Evolutionary conservation across 1,139 yeast species (phyloP).

Genomic region (Arxiozyma slooffiae): DNA sequence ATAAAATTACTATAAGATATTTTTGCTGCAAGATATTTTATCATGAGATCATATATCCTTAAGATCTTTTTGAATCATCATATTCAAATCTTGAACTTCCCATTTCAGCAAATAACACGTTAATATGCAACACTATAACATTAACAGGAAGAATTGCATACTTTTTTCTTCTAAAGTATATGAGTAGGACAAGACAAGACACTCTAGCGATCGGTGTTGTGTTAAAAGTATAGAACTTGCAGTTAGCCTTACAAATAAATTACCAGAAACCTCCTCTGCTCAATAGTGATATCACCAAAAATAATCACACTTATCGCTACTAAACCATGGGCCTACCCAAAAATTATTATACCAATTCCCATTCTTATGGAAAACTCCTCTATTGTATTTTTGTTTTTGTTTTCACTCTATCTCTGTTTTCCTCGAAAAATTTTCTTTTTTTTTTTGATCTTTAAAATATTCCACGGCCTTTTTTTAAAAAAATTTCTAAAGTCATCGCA

Average conservation of each 20-base stretch:
- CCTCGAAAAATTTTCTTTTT: not conserved
- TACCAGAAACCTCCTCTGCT: not conserved
- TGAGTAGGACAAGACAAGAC: not conserved
- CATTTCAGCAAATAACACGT: too few species aligned
- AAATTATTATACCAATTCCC: not conserved
- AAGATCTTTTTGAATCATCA: too few species aligned
- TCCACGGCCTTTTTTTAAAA: not conserved
- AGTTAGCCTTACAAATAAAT: too few species aligned
- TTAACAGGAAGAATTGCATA: not conserved
- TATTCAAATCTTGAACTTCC: too few species aligned
- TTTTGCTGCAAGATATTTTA: too few species aligned
- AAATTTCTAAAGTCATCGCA: constrained; percentile 9
- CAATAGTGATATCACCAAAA: too few species aligned
- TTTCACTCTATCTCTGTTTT: not conserved
- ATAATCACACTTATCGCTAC: not conserved
- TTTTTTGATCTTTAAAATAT: not conserved
- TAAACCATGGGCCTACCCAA: not conserved
- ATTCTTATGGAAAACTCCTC: not conserved
- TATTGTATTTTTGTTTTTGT: not conserved
- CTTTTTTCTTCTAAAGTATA: not conserved
- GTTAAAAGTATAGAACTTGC: too few species aligned
- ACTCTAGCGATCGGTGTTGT: too few species aligned
- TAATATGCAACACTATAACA: too few species aligned
- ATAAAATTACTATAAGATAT: too few species aligned
- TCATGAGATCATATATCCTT: too few species aligned